Base-by-base conservation (phyloP, 106 monocot genomes). In the Posidonia australis region DNA sequence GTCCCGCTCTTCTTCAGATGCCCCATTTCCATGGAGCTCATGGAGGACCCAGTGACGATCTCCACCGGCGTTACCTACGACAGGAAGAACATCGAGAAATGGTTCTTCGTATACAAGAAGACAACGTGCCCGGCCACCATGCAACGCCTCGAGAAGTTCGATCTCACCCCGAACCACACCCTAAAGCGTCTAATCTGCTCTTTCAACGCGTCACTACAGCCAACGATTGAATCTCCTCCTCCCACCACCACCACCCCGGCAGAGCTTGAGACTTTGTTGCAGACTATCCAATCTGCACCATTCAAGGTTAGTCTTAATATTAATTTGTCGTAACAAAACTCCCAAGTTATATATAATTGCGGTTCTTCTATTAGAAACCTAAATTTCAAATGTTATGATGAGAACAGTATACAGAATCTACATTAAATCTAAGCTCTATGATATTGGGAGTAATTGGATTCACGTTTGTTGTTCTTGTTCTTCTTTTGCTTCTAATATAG, bases 21-120 rank as follows among this genome's bases (percentile, higher is more conserved):
- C 74, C 92, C 92, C 5, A 92, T 92, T 51, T 92, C 92, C 18
- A 76, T 88, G 81, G 82, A 87, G 48, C 76, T 87, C 12, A 92
- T 92, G 87, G 63, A 80, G 48, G 73, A 87, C 26, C 92, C 92
- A 14, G 84, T 92, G 5, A 92, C 80, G n/a, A 22, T 88, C 61
- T 54, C 82, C 77, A 87, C 92, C 54, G 92, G 92, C 56, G 80
- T 92, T 55, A 92, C 82, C 62, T 92, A 92, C 80, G 92, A 92
- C 60, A 56, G 77, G 28, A 76, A 72, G 48, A 82, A 67, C 82
- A 92, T 92, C 69, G 80, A 92, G 72, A 74, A 59, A 46, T 92
- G 92, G 92, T 60, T 92, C 45, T 79, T 76, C 60, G 49, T 49
- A 24, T 82, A 74, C 82, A 80, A 78, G 66, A 84, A 76, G 73